Base-by-base conservation (phyloP, 257 asterid species). In the Pogostemon cablin region DNA sequence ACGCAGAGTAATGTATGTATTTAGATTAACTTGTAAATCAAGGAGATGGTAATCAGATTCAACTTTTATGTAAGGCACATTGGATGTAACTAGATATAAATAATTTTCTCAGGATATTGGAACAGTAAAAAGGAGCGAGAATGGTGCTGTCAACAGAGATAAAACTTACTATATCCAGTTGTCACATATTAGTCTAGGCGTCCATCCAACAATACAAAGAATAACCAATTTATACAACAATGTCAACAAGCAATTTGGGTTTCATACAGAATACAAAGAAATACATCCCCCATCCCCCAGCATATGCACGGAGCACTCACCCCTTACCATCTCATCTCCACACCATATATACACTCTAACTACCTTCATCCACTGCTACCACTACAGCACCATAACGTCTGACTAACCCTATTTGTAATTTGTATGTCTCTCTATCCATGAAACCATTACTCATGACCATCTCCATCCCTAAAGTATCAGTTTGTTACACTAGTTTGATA, bases 1-100 rank as follows among this genome's bases (percentile, higher is more conserved):
- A 17, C 53, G 65, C 61, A 68, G 53, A 62, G 50, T 61, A 39
- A 15, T 1, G 41, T 52, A 32, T 67, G 61, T 39, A 38, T 34
- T 15, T 46, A 61, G 6, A 62, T 53, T 62, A 12, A 46, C 9
- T 46, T 7, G 43, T 42, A 12, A 9, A 55, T 35, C 59, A 39
- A n/a, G 46, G 54, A 12, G 39, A 20, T 56, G 64, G 56, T 50
- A 5, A 54, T 67, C 49, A 35, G 7, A 61, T 32, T 3, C 10
- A 6, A 50, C 7, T 11, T 9, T 62, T 65, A 38, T 4, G 54
- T 5, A 56, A 25, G 4, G 25, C 39, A 58, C 43, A 43, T 62
- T 38, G 58, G 11, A 61, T 61, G 44, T 43, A 47, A 55, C 66
- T 60, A 64, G 50, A 15, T 34, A 47, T 15, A 40, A 15, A 52